Evolutionary conservation across 108 stramenopile species (phyloP), one percentile per base, ranked within the genome.

Genomic region (Nannochloropsis salina): DNA sequence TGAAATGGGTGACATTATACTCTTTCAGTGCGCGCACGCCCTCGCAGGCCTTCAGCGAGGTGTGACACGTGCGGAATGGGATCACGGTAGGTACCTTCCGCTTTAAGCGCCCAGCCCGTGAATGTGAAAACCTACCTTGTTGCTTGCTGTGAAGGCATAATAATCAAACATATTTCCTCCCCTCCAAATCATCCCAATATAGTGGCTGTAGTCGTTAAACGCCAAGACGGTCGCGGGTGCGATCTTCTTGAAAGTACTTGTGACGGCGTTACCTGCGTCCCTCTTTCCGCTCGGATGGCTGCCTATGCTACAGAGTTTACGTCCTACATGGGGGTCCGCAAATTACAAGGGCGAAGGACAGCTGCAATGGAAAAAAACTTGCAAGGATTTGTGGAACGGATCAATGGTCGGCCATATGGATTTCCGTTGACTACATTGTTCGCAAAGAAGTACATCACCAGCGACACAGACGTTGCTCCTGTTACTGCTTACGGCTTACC

Each of bases 291-390:
- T 82, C 42, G 82, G 15, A 44, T 82, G 5, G 21, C 20, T 20
- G 82, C 82, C 20, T 82, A 82, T 9, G 82, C 44, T 21, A 45
- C 44, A 15, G 44, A 82, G 82, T 82, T 82, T 21, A 82, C 82
- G 20, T 44, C 42, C 44, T 82, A 82, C 82, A 82, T 82, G 82
- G 42, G 82, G 20, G 21, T 82, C 82, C 82, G 82, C 42, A 43
- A 82, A 21, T 21, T 82, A 20, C 20, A 82, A 9, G 82, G 44
- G 20, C 20, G 5, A 44, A 15, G 82, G 9, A 44, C 82, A 8
- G 20, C 42, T 3, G 82, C 42, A 45, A 45, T 82, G 44, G 20
- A 44, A 45, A 82, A 45, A 43, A 15, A 9, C 2, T 82, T 82
- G 82, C 44, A 82, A n/a, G 82, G 20, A 43, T 82, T 82, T 21